A percentile compares a stretch with the other conserved stretches of the same genome.
Conservation (phyloP, 768 basidiomycete species). For the Auriscalpium orientale region DNA sequence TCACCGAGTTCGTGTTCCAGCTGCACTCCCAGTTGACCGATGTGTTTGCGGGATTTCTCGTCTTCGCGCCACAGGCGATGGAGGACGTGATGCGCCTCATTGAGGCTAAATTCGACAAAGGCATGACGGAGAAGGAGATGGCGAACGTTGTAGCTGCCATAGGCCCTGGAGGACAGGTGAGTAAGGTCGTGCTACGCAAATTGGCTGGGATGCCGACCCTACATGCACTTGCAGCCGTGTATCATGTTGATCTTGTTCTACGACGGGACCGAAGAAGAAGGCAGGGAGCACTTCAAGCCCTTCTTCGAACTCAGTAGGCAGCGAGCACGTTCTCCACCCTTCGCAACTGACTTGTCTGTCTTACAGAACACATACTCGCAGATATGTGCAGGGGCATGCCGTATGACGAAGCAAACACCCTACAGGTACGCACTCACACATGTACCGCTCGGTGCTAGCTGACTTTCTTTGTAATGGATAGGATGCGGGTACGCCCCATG, state of each 20-base stretch:
- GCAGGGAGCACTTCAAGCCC: conserved; percentile 31
- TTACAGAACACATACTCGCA: conserved; percentile 24
- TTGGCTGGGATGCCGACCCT: background rate
- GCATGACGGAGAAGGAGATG: conserved; percentile 28
- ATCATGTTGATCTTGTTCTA: conserved; percentile 34
- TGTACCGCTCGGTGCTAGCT: background rate
- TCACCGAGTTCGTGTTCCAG: conserved; percentile 39
- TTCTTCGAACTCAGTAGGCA: conserved; percentile 37
- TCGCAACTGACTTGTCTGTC: conserved; percentile 16
- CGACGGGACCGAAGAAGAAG: conserved; percentile 43
- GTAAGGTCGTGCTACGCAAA: background rate
- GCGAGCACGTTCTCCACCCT: background rate
- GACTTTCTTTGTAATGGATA: conserved; percentile 8
- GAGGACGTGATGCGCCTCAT: conserved; percentile 19
- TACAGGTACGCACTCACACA: conserved; percentile 23
- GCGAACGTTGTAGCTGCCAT: conserved; percentile 28
- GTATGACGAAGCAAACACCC: conserved; percentile 34
- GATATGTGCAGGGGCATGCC: conserved; percentile 36
- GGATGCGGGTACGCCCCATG: conserved; percentile 30
- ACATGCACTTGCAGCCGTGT: conserved; percentile 25
- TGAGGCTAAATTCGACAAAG: conserved; percentile 28
- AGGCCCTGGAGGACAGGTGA: conserved; percentile 33
- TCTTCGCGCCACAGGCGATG: conserved; percentile 26
- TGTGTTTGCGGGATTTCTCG: conserved; percentile 35
- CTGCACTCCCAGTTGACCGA: conserved; percentile 40